Conservation (phyloP, 2,329 filamentous ascomycete species). For the Colletotrichum scovillei region DNA sequence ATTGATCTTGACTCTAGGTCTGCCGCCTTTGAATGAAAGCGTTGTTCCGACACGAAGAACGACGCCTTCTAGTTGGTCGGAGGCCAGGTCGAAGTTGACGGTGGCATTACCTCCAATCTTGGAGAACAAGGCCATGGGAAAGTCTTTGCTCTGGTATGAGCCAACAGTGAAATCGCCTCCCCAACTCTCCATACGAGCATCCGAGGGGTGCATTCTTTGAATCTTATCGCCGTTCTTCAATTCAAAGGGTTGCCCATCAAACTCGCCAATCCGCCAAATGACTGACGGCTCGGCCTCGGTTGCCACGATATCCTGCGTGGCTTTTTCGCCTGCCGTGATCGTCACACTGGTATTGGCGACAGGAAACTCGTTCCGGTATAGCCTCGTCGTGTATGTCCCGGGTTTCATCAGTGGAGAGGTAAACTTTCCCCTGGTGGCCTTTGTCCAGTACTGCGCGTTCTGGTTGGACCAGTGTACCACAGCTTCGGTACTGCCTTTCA, state of each 20-base stretch:
- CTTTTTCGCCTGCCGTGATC: conserved; percentile 58
- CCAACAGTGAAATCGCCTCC: conserved; percentile 64
- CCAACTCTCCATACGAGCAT: conserved; percentile 65
- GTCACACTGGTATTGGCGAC: conserved; percentile 58
- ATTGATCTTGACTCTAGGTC: conserved; percentile 57
- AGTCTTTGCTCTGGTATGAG: conserved; percentile 54
- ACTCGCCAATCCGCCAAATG: conserved; percentile 67
- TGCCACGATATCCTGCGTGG: conserved; percentile 59
- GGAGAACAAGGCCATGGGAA: conserved; percentile 70
- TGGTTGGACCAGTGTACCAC: conserved; percentile 70
- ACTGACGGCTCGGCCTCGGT: conserved; percentile 52
- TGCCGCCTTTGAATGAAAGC: conserved; percentile 64
- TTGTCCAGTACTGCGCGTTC: conserved; percentile 68
- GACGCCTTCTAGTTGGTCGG: conserved; percentile 54
- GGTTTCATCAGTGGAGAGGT: conserved; percentile 69
- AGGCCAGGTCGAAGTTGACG: conserved; percentile 61
- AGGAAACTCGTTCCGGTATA: conserved; percentile 67
- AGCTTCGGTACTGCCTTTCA: conserved; percentile 56
- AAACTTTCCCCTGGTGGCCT: conserved; percentile 59
- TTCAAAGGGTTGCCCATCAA: conserved; percentile 66
- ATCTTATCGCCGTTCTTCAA: conserved; percentile 70
- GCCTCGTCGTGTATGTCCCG: conserved; percentile 69
- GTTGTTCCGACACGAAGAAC: conserved; percentile 69
- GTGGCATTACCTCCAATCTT: conserved; percentile 57
- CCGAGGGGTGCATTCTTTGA: conserved; percentile 67